Percentiles rank a stretch among this genome's conserved stretches.
Evolutionary conservation across 176 grass and related monocot genomes (phyloP).

Genomic region (Eleusine indica): DNA sequence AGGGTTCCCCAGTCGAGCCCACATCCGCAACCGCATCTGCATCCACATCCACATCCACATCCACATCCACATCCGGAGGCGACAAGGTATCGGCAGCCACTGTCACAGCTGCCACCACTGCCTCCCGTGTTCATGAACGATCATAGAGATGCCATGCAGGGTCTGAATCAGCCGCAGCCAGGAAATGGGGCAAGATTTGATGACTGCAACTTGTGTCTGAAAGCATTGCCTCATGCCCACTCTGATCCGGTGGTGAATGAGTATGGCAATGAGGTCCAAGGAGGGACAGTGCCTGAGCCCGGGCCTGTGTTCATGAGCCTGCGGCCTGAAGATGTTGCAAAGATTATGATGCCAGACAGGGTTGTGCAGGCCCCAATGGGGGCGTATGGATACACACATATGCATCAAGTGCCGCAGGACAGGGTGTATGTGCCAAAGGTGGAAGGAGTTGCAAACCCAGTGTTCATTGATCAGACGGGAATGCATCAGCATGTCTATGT

Average conservation of each 20-base stretch:
- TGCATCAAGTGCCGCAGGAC: constrained; percentile 51
- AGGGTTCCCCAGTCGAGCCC: constrained; percentile 42
- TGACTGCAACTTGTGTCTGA: constrained; percentile 80
- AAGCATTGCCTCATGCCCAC: constrained; percentile 68
- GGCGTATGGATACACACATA: constrained; percentile 65
- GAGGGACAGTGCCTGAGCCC: constrained; percentile 42
- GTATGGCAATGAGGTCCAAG: constrained; percentile 45
- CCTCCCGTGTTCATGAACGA: constrained; percentile 83
- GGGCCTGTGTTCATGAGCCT: constrained; percentile 65
- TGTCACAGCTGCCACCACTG: constrained; percentile 91
- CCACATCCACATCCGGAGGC: constrained; percentile 43
- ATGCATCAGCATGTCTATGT: constrained; percentile 58
- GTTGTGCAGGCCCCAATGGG: constrained; percentile 38
- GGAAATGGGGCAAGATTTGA: constrained; percentile 37
- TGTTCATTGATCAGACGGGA: constrained; percentile 45
- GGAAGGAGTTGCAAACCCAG: constrained; percentile 45
- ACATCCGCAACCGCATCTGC: constrained; percentile 17
- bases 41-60: background rate
- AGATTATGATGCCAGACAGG: constrained; percentile 55
- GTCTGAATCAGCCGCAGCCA: constrained; percentile 46
- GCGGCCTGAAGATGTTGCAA: constrained; percentile 73
- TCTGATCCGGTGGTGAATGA: constrained; percentile 75
- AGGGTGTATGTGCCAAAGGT: constrained; percentile 39
- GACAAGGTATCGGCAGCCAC: constrained; percentile 68
- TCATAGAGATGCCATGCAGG: constrained; percentile 60